phyloP scores from a whole-genome alignment of 2,329 filamentous ascomycete species.

The Leptographium galeiforme region DNA sequence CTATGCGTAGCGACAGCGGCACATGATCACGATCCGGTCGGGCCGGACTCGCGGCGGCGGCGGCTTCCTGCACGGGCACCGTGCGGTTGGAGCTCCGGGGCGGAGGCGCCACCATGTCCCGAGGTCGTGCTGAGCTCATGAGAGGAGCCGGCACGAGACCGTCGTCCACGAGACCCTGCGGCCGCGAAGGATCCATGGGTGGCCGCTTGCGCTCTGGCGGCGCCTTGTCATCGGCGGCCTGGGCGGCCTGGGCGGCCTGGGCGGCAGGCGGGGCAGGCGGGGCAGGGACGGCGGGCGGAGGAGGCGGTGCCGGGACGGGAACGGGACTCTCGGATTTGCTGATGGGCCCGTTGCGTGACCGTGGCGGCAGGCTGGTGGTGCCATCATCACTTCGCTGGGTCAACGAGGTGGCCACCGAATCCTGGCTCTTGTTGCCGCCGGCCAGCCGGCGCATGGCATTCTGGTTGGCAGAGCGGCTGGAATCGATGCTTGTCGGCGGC shows the following conservation, averaged over 20 bases:
- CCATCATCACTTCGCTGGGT: conserved; percentile 37
- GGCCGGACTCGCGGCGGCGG: not conserved
- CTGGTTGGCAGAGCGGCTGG: conserved; percentile 27
- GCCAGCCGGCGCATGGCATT: conserved; percentile 31
- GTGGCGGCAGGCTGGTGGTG: conserved; percentile 28
- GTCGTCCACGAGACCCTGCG: conserved; percentile 31
- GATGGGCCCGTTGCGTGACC: conserved; percentile 33
- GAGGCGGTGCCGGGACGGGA: not conserved
- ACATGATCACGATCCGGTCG: not conserved
- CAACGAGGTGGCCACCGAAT: conserved; percentile 38
- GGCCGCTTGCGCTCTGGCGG: conserved; percentile 53
- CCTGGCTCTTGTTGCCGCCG: conserved; percentile 42
- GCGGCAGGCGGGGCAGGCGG: not conserved
- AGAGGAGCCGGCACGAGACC: conserved; percentile 45
- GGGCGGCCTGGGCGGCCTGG: not conserved
- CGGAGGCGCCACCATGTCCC: conserved; percentile 32
- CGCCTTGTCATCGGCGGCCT: conserved; percentile 27
- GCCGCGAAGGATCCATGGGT: conserved; percentile 48
- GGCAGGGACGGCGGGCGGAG: not conserved
- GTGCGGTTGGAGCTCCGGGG: conserved; percentile 24
- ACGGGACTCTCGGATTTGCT: conserved; percentile 8
- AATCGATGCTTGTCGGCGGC: conserved; percentile 39
- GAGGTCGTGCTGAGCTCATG: conserved; percentile 35
- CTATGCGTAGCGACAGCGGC: conserved; percentile 4
- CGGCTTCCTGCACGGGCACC: conserved; percentile 1